Base-by-base conservation (phyloP, 78 protist species). In the Mantamonas sphyraenae region DNA sequence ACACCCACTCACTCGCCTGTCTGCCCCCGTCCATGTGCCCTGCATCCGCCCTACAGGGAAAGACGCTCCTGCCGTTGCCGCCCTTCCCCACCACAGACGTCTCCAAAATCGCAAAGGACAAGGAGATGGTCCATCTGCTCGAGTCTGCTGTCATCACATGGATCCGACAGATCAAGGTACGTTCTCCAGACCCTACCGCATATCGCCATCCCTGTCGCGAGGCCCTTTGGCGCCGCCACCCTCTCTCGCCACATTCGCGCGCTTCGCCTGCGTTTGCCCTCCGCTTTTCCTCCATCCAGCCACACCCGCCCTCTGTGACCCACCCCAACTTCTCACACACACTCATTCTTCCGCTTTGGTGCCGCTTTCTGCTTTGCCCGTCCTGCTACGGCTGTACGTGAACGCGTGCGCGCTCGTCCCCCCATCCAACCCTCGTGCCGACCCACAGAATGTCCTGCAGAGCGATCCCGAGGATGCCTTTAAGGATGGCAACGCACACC, bases 101-200 rank as follows among this genome's bases (percentile, higher is more conserved):
- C 53, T 47, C 53, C 16, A 47, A 47, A 47, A 16, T 16, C 53
- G 16, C 53, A 16, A 3, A 12, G 5, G 80, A 75, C 43, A 75
- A 75, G 61, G 80, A 75, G 22, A 17, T 43, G 3, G 47, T 85
- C 40, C 83, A 85, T 34, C 63, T 31, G n/a, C 50, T 85, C 8
- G 90, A 85, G 58, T 28, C 63, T 10, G 73, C 84, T 7, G 81
- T 85, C 10, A 77, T 85, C 47, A 56, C 74, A 37, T 85, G 90
- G 90, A 79, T 79, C 9, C 3, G 3, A 1, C 90, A 79, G 53
- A 74, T 85, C 73, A 61, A 58, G n/a, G n/a, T n/a, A n/a, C n/a
- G n/a, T n/a, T n/a, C n/a, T n/a, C n/a, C n/a, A n/a, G n/a, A n/a
- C n/a, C n/a, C n/a, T n/a, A n/a, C n/a, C n/a, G n/a, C n/a, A n/a